Evolutionary conservation across 2,329 filamentous ascomycete genomes (phyloP), one percentile per base, ranked within the genome.

Genomic region (Cryphonectria japonica): DNA sequence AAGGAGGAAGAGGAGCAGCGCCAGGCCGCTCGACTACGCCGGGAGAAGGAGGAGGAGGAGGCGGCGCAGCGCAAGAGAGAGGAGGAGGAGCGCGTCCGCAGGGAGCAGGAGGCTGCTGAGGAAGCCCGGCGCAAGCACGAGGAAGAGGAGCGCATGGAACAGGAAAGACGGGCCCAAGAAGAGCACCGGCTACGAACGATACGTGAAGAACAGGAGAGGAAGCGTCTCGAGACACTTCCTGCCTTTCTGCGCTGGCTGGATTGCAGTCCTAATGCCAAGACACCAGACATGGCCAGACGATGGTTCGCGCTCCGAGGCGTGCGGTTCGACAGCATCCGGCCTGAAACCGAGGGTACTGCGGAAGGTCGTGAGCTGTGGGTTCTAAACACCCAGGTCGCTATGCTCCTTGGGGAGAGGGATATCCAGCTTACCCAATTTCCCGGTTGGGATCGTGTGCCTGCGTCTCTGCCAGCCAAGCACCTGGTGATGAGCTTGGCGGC

Each of bases 341-440:
- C 85, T 3, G 83, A 84, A 41, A 81, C 85, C 19, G 87, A 85
- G 7, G 85, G 85, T 9, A 86, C 85, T 14, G 75, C 84, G 1
- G 85, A 85, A 63, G 89, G 88, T n/a, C 85, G 88, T 66, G 89
- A 91, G 75, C 88, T 89, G 74, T 92, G 89, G 89, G 79, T 91
- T 69, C 83, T 91, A 66, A 92, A 91, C 75, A 88, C 86, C 3
- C 87, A 91, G 70, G 88, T 87, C 66, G 89, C 89, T 11, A 80
- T 91, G 19, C 83, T 92, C 11, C 81, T 92, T 1, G 89, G 89
- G 19, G 88, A 91, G 76, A 91, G 90, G 76, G 89, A 92, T 74
- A 80, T 90, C 29, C 81, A 83, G 19, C 82, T 92, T 3, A 86
- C 87, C 19, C 83, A 84, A 82, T 91, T 90, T 76, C 85, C 88